Percentiles rank a stretch among this genome's conserved stretches.
Conservation (phyloP, 164 flowering plant genomes). For the Aristolochia californica region DNA sequence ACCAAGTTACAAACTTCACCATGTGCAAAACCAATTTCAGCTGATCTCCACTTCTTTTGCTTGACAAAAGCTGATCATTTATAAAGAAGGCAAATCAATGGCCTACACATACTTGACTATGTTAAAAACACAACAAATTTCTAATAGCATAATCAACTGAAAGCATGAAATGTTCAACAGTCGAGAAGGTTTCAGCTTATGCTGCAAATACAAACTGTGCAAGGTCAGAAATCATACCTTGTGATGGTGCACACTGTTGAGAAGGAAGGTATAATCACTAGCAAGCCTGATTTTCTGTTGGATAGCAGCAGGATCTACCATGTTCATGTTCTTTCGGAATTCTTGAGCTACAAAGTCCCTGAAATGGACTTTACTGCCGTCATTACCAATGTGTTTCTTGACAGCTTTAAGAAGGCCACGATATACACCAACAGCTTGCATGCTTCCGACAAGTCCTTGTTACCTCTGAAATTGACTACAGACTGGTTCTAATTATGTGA, state of each 20-base stretch:
- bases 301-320: conserved; percentile 21
- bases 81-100: no score
- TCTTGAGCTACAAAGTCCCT: conserved; percentile 50
- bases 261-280: conserved; percentile 50
- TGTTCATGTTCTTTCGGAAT: conserved; percentile 35
- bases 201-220: no score
- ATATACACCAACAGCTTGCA: conserved; percentile 38
- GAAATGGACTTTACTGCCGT: conserved; percentile 60
- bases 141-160: not conserved
- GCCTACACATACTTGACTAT: no score
- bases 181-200: no score
- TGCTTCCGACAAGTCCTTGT: conserved; percentile 13
- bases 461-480: no score
- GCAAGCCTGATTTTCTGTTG: conserved; percentile 57
- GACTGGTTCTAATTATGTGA: no score
- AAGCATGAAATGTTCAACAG: not conserved
- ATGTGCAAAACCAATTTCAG: no score
- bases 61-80: no score
- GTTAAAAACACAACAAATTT: not conserved
- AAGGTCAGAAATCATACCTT: conserved; percentile 30
- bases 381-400: conserved; percentile 54
- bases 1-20: no score
- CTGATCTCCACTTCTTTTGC: no score
- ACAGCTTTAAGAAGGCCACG: conserved; percentile 57
- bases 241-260: conserved; percentile 85